Conservation (phyloP, 2,329 filamentous ascomycete genomes). For the Magnaporthiopsis poae region DNA sequence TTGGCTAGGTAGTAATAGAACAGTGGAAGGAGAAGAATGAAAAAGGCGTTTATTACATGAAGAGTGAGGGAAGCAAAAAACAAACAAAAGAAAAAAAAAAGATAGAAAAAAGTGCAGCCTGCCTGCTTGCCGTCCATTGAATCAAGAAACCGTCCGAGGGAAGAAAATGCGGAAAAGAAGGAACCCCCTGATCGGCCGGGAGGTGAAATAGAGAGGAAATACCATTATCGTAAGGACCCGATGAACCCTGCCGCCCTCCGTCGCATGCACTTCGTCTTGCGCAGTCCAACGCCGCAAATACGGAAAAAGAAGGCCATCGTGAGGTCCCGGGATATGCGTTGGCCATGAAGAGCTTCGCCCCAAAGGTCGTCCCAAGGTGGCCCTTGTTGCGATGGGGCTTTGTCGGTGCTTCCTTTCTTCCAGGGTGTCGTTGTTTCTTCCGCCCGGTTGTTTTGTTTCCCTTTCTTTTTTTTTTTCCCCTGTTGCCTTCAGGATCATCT, state of each 20-base stretch:
- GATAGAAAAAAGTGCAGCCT: conserved; percentile 1
- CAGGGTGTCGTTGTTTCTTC: background rate
- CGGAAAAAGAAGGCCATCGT: background rate
- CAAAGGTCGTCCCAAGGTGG: background rate
- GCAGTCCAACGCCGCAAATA: background rate
- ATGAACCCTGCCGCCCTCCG: background rate
- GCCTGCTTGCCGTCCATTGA: background rate
- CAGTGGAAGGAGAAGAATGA: conserved; percentile 4
- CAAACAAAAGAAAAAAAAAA: conserved; percentile 4
- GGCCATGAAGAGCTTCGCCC: background rate
- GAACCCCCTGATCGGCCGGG: conserved; percentile 7
- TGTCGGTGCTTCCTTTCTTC: background rate
- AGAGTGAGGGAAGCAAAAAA: conserved; percentile 2
- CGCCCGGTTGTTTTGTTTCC: background rate
- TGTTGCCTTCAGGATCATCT: background rate
- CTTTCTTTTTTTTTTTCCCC: background rate
- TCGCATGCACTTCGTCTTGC: background rate
- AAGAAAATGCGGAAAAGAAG: conserved; percentile 17
- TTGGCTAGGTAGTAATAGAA: conserved; percentile 9
- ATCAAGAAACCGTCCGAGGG: background rate
- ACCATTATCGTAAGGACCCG: conserved; percentile 15
- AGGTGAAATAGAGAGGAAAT: conserved; percentile 10
- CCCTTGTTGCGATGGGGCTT: background rate
- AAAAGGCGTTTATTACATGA: conserved; percentile 7
- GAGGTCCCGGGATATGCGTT: background rate